phyloP scores from a whole-genome alignment of 23 red algal genomes.

The Rhodosorus marinus region DNA sequence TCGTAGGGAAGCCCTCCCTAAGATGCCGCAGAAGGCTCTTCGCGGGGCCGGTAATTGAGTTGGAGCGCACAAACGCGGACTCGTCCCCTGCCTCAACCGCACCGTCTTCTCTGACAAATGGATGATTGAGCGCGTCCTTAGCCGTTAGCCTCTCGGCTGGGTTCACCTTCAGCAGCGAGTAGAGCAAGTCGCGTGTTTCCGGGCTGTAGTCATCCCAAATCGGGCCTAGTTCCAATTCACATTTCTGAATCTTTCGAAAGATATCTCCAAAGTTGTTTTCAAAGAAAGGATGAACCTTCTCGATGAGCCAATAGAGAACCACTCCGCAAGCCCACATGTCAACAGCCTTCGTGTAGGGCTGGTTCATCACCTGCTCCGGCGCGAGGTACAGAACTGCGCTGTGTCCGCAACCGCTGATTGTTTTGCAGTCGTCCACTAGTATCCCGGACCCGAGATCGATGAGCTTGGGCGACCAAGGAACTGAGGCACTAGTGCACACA shows the following conservation, averaged over 20 bases:
- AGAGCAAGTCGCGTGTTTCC: conserved; percentile 15
- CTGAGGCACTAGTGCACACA: background rate
- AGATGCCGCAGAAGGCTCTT: too few relatives aligned
- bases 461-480: background rate
- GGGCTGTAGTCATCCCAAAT: conserved; percentile 3
- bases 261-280: conserved; percentile 28
- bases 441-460: background rate
- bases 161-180: conserved; percentile 33
- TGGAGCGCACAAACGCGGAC: too few relatives aligned
- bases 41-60: too few relatives aligned
- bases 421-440: conserved; percentile 9
- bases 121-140: conserved; percentile 46
- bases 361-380: conserved; percentile 31
- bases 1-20: too few relatives aligned
- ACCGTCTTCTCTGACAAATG: conserved; percentile 22
- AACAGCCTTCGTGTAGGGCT: conserved; percentile 29
- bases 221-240: conserved; percentile 17
- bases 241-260: conserved; percentile 21
- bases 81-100: too few relatives aligned
- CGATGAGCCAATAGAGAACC: conserved; percentile 63
- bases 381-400: conserved; percentile 38
- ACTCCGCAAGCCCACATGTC: conserved; percentile 83
- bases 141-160: conserved; percentile 32
- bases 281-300: conserved; percentile 42
- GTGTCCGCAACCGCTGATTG: conserved; percentile 36